Evolutionary conservation across 768 basidiomycete species (phyloP).

Genomic region (Leccinum boreale): DNA sequence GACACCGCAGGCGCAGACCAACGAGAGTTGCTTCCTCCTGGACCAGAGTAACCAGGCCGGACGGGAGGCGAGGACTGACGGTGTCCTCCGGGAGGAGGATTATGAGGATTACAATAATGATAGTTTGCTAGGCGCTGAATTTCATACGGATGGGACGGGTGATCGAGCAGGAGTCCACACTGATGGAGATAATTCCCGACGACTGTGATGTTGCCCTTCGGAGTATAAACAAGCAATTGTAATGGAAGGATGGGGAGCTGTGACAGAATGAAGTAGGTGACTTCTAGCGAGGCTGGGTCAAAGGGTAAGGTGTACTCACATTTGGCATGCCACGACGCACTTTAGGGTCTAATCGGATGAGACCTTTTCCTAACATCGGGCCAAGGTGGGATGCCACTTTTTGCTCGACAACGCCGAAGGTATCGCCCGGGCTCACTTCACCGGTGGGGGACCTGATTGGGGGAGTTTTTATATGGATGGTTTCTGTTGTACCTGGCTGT

Average conservation of each 20-base stretch:
- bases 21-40: conserved; percentile 37
- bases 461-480: conserved; percentile 75
- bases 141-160: conserved; percentile 72
- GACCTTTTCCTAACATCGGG: conserved; percentile 80
- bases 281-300: conserved; percentile 12
- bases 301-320: conserved; percentile 42
- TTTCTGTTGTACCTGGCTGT: conserved; percentile 51
- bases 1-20: conserved; percentile 58
- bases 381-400: conserved; percentile 77
- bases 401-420: conserved; percentile 83
- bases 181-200: conserved; percentile 75
- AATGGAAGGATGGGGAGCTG: conserved; percentile 82
- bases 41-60: conserved; percentile 39
- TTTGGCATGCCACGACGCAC: conserved; percentile 60
- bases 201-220: conserved; percentile 85
- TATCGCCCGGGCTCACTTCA: conserved; percentile 56
- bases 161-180: conserved; percentile 69
- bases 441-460: conserved; percentile 48
- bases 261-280: conserved; percentile 14
- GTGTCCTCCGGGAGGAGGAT: conserved; percentile 70
- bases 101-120: conserved; percentile 88
- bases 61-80: conserved; percentile 40
- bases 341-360: conserved; percentile 78
- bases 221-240: conserved; percentile 87
- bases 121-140: conserved; percentile 53